phyloP scores from a whole-genome alignment of 768 basidiomycete species.

The Xerocomellus chrysenteron region DNA sequence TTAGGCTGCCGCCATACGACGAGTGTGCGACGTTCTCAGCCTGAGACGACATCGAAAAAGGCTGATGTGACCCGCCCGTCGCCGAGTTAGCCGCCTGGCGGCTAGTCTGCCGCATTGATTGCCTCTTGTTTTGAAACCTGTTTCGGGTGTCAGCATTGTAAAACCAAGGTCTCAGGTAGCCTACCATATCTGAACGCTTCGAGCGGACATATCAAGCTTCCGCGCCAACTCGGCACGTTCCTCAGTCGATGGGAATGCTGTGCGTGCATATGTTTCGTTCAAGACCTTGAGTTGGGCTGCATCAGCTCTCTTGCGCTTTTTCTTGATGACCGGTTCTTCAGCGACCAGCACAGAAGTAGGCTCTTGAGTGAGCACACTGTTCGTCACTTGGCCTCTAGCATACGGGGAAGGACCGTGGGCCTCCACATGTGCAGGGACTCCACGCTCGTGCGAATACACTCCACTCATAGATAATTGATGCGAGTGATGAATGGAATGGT shows the following conservation, averaged over 20 bases:
- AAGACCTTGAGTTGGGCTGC: conserved; percentile 76
- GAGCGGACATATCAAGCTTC: conserved; percentile 75
- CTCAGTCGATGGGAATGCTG: conserved; percentile 86
- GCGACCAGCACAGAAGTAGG: conserved; percentile 36
- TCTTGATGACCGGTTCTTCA: conserved; percentile 76
- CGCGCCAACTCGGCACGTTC: conserved; percentile 78
- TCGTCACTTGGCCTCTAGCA: conserved; percentile 41
- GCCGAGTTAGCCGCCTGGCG: conserved; percentile 55
- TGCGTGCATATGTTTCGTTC: conserved; percentile 77
- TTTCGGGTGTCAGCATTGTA: conserved; percentile 21
- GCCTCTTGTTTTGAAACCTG: conserved; percentile 89
- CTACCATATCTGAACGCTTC: conserved; percentile 87
- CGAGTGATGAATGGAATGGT: conserved; percentile 24
- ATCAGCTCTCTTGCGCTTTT: conserved; percentile 85
- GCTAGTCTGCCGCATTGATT: conserved; percentile 77
- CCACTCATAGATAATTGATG: conserved; percentile 30
- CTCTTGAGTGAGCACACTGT: conserved; percentile 33
- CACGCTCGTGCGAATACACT: conserved; percentile 33
- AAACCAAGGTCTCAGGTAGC: conserved; percentile 19
- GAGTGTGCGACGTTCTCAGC: conserved; percentile 32
- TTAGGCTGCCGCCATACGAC: conserved; percentile 36
- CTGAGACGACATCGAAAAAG: conserved; percentile 45
- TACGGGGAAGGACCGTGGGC: conserved; percentile 48
- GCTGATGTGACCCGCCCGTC: conserved; percentile 45
- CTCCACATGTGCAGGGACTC: conserved; percentile 41